Conservation (phyloP, 192 early-diverging fungal genomes). For the Coemansia sp. region DNA sequence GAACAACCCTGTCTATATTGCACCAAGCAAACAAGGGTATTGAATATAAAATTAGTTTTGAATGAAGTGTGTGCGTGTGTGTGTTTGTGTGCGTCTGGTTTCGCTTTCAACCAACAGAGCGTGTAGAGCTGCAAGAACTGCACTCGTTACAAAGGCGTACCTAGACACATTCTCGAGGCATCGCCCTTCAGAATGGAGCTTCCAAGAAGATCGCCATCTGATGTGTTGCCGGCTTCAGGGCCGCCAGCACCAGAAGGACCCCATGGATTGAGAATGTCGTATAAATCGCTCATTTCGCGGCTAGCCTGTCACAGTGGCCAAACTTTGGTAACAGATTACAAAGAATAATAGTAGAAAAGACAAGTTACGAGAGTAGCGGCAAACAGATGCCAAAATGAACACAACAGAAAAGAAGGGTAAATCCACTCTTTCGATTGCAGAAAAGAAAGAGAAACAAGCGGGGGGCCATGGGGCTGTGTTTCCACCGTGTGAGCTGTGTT, state of each 20-base stretch:
- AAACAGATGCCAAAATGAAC: background rate
- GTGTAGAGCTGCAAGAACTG: background rate
- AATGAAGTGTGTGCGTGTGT: background rate
- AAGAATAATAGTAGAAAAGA: background rate
- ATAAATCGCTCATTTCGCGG: conserved; percentile 52
- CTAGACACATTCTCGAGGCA: conserved; percentile 36
- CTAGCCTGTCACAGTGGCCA: background rate
- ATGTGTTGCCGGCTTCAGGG: conserved; percentile 2
- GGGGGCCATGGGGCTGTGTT: no score
- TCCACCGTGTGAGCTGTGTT: no score
- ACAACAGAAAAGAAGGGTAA: background rate
- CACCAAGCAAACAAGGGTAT: background rate
- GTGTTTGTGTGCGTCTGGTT: no score
- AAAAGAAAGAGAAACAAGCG: background rate
- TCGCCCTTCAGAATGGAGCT: conserved; percentile 4
- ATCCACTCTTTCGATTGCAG: background rate
- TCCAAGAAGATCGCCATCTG: background rate
- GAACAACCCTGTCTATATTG: conserved; percentile 43
- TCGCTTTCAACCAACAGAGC: background rate
- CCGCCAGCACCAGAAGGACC: conserved; percentile 28
- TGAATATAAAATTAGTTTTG: background rate
- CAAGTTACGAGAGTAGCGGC: conserved; percentile 3
- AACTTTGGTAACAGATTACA: background rate
- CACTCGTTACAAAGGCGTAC: conserved; percentile 19
- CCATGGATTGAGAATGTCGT: conserved; percentile 58